Percentiles rank a stretch among this genome's conserved stretches.
Evolutionary conservation across 2,329 filamentous ascomycete genomes (phyloP).

Genomic region (Geoglossum cookeanum): DNA sequence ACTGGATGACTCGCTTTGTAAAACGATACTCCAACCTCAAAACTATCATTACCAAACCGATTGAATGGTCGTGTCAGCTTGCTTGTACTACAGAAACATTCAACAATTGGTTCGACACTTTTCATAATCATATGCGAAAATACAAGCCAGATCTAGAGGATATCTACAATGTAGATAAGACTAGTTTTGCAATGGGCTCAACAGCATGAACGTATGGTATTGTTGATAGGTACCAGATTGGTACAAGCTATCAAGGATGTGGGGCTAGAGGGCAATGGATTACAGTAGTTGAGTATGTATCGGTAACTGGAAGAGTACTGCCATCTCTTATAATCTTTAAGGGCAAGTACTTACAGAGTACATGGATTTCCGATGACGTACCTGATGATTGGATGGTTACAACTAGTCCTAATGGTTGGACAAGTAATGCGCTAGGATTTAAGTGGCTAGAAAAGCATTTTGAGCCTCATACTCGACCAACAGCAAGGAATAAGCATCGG

Average conservation of each 20-base stretch:
- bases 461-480: background rate
- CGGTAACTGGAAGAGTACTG: background rate
- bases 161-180: background rate
- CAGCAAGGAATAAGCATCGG: background rate
- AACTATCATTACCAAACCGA: background rate
- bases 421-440: background rate
- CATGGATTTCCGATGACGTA: background rate
- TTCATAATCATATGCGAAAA: no score
- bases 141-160: background rate
- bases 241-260: background rate
- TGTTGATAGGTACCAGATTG: background rate
- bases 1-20: background rate
- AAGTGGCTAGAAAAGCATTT: background rate
- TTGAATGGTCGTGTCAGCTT: background rate
- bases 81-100: background rate
- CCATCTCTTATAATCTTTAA: background rate
- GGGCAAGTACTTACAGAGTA: background rate
- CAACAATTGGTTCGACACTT: background rate
- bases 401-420: background rate
- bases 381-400: background rate
- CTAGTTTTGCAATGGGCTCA: background rate
- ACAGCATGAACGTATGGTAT: background rate
- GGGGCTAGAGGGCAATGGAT: background rate
- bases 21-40: background rate
- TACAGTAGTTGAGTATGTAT: background rate